Percentiles rank a stretch among this genome's conserved stretches.
Evolutionary conservation across 148 eudicot genomes (phyloP).

Genomic region (Beta vulgaris): DNA sequence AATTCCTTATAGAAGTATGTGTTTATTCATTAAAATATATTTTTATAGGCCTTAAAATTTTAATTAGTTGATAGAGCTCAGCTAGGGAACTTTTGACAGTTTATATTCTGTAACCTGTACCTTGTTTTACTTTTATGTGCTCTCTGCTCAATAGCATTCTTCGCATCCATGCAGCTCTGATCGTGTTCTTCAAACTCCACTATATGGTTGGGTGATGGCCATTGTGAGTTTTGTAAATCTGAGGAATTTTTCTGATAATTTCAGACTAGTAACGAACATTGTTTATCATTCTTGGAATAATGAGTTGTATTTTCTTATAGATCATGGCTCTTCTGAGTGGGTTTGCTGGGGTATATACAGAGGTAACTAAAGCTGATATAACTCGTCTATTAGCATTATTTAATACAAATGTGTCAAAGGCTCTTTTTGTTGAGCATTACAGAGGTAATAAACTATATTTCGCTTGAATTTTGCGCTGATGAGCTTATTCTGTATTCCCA

Average conservation of each 20-base stretch:
- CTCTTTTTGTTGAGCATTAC: not conserved
- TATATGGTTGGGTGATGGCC: slow-evolving; percentile 99
- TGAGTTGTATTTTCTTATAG: slow-evolving; percentile 39
- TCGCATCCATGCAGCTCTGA: slow-evolving; percentile 65
- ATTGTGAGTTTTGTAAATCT: slow-evolving; percentile 60
- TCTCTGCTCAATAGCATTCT: slow-evolving; percentile 9
- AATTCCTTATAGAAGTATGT: not conserved
- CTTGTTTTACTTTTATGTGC: not conserved
- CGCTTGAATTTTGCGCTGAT: not conserved
- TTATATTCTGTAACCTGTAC: not conserved
- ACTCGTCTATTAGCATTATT: not conserved
- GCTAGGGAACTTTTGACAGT: not conserved
- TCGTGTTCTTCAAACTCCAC: slow-evolving; percentile 83
- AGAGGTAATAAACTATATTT: not conserved
- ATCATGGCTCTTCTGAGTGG: slow-evolving; percentile 98
- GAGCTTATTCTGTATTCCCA: slow-evolving; percentile 32
- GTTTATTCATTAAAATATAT: not conserved
- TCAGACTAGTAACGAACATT: not conserved
- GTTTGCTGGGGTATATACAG: slow-evolving; percentile 98
- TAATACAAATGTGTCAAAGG: not conserved
- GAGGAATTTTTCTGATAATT: not conserved
- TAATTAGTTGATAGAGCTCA: too few relatives aligned
- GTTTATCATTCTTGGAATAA: not conserved
- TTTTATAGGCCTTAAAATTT: not conserved
- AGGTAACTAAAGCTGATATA: slow-evolving; percentile 47